These are phyloP conservation scores for Salvia miltiorrhiza DNA, from an alignment of 257 asterid genomes.

Conservation along the genomic window DNA sequence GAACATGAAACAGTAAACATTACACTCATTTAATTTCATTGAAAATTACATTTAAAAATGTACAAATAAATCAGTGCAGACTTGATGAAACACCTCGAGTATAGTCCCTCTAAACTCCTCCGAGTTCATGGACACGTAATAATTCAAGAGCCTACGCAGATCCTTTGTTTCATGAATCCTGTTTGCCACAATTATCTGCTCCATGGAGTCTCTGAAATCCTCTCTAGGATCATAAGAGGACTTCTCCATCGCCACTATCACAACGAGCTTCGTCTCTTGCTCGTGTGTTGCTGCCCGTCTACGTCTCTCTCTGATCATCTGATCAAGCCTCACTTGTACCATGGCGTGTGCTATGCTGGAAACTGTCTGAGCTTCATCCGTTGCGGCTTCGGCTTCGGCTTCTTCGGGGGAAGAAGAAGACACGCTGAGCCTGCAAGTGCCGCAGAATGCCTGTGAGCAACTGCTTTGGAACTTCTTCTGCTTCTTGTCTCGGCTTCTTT, in stretches of 20 bases:
- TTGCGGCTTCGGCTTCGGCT: constrained; percentile 40
- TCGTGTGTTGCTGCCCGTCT: constrained; percentile 18
- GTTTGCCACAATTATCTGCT: constrained; percentile 53
- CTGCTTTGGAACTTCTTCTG: constrained; percentile 39
- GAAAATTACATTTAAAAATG: constrained; percentile 26
- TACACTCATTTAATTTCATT: constrained; percentile 7
- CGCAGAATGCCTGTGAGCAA: constrained; percentile 54
- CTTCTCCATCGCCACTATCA: constrained; percentile 79
- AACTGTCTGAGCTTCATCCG: constrained; percentile 36
- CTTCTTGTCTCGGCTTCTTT: constrained; percentile 39
- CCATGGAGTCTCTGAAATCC: constrained; percentile 72
- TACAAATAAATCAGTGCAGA: constrained; percentile 54
- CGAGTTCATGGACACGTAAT: constrained; percentile 60
- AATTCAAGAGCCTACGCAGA: constrained; percentile 56
- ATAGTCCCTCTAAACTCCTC: constrained; percentile 55
- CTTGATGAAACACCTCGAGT: constrained; percentile 72
- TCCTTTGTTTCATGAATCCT: constrained; percentile 49
- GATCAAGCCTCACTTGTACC: constrained; percentile 74
- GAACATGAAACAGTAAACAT: not conserved
- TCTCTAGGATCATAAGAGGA: constrained; percentile 59
- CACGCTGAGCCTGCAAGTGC: constrained; percentile 52
- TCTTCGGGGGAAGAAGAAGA: constrained; percentile 54
- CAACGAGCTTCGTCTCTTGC: constrained; percentile 41
- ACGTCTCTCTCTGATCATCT: constrained; percentile 50
- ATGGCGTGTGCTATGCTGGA: constrained; percentile 74